Evolutionary conservation across 1,284 basidiomycete species (phyloP), one percentile per base, ranked within the genome.

Genomic region (Cryptococcus deneoformans): DNA sequence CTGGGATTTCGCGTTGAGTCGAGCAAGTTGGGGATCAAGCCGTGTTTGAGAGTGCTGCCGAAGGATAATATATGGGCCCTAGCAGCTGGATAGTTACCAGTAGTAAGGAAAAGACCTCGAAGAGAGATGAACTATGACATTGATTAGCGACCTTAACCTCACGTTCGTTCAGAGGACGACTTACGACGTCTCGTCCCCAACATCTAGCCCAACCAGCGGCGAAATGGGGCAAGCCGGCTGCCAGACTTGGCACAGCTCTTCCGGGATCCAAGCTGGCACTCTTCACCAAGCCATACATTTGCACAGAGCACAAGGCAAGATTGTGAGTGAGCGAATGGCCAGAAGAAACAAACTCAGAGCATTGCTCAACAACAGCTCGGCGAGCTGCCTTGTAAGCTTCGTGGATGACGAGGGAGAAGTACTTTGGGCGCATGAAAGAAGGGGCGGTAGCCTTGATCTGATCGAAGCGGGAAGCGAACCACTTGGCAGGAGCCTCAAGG

Each of bases 171-270:
- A 42, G 35, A 36, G 5, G 16, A 47, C 11, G 37, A 74, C 71
- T 58, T 50, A 71, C 70, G 24, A 95, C 90, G 75, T 97, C 93
- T 42, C 93, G 85, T n/a, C 94, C 93, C 94, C 94, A 97, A 71
- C 90, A 92, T 49, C 93, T 83, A 12, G 92, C 92, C 93, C 94
- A 97, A 6, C 87, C 87, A 7, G 88, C 80, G 2, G 90, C 81
- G 69, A 97, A 97, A 79, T 97, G 93, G 10, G 94, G 92, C 35
- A 97, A 79, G 20, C 94, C 94, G n/a, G 93, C 93, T 2, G 94
- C 92, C 35, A 97, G 81, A 9, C 87, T 91, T 2, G 94, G 86
- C 0, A 86, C 87, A 2, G 82, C 76, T 66, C 83, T 83, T 68
- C 63, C 63, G 2, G 81, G 79, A 56, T 88, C 85, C 52, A 97